Conservation (phyloP, 495 filamentous ascomycete species). For the Penicillium longicatenatum region DNA sequence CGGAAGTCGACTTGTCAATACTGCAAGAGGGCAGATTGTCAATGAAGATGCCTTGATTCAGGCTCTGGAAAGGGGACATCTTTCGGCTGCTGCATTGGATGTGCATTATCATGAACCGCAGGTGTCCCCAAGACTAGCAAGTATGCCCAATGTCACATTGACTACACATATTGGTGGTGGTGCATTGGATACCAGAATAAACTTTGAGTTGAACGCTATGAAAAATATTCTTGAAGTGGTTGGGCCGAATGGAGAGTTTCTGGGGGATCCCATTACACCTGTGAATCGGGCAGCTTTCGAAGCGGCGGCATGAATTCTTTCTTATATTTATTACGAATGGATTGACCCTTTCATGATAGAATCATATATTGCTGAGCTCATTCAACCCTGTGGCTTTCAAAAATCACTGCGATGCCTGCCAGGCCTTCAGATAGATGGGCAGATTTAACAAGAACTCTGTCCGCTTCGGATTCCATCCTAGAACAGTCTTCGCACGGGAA, state of each 20-base stretch:
- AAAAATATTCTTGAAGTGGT: constrained; percentile 22
- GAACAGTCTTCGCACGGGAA: constrained; percentile 33
- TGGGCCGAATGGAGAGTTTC: constrained; percentile 18
- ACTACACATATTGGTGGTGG: constrained; percentile 23
- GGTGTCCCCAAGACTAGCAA: constrained; percentile 15
- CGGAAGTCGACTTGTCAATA: constrained; percentile 64
- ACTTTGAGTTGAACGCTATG: constrained; percentile 26
- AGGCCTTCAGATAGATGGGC: constrained; percentile 12
- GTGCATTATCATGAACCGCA: constrained; percentile 61
- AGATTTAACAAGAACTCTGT: constrained; percentile 20
- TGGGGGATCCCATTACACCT: constrained; percentile 20
- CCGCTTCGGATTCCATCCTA: constrained; percentile 41
- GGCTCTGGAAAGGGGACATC: constrained; percentile 53
- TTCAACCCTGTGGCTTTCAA: no score
- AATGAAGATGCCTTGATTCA: constrained; percentile 67
- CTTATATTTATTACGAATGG: neutral
- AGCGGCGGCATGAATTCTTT: neutral
- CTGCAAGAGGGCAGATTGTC: constrained; percentile 63
- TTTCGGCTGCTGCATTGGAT: constrained; percentile 62
- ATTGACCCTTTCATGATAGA: no score
- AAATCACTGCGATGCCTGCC: constrained; percentile 5
- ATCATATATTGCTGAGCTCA: no score
- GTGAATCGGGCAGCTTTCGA: constrained; percentile 27
- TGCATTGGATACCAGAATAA: constrained; percentile 21
- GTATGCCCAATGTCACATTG: constrained; percentile 24